phyloP scores from a whole-genome alignment of 2,329 filamentous ascomycete species.

The Ophiostoma pallidulum region DNA sequence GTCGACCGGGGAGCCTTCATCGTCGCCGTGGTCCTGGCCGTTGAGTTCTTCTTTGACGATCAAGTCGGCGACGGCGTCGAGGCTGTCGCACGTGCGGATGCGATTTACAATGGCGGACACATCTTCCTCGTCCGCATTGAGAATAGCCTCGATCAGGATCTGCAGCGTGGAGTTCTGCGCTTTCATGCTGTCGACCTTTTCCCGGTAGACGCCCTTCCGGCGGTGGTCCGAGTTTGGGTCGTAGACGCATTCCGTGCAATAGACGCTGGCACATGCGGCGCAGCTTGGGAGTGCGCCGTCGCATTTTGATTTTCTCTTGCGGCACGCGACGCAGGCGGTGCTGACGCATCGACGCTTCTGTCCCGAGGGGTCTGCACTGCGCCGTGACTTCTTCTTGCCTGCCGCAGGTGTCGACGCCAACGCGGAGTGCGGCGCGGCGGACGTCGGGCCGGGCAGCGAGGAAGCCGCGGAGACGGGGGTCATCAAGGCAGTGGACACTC shows the following conservation, averaged over 20 bases:
- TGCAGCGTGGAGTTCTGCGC: constrained; percentile 80
- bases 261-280: constrained; percentile 92
- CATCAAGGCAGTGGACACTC: not conserved
- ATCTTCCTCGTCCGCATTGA: constrained; percentile 84
- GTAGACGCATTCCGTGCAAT: constrained; percentile 83
- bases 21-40: constrained; percentile 25
- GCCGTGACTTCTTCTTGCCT: constrained; percentile 41
- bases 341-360: constrained; percentile 71
- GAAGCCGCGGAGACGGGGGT: not conserved
- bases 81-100: constrained; percentile 75
- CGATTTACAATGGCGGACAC: constrained; percentile 71
- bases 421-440: not conserved
- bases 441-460: not conserved
- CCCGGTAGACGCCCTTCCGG: constrained; percentile 92
- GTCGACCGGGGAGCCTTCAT: constrained; percentile 31
- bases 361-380: constrained; percentile 35
- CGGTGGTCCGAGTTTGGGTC: constrained; percentile 94
- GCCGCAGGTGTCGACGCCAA: not conserved
- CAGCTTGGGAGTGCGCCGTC: constrained; percentile 87
- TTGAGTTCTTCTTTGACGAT: constrained; percentile 32
- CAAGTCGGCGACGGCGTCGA: constrained; percentile 46
- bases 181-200: constrained; percentile 82
- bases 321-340: constrained; percentile 75
- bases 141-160: constrained; percentile 83
- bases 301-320: constrained; percentile 76